Percentiles rank a stretch among this genome's conserved stretches.
Conservation (phyloP, 208 protist genomes). For the Crithidia brevicula region DNA sequence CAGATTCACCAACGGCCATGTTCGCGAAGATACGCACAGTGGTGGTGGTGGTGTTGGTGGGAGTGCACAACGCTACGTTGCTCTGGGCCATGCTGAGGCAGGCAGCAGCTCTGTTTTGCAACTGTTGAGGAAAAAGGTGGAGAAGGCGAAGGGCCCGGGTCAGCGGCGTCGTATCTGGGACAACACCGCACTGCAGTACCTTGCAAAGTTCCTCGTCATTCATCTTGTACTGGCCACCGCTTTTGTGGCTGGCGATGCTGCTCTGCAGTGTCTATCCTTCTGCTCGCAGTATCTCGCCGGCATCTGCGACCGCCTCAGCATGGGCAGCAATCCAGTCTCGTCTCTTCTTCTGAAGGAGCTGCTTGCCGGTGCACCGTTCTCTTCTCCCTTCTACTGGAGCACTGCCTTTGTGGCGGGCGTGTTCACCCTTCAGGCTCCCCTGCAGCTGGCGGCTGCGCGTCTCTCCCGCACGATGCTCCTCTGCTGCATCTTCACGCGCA, state of each 20-base stretch:
- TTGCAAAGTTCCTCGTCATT: conserved; percentile 8
- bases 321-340: neutral
- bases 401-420: neutral
- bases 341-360: neutral
- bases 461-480: conserved; percentile 18
- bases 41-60: neutral
- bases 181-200: neutral
- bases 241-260: conserved; percentile 15
- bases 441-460: conserved; percentile 3
- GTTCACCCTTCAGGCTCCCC: neutral
- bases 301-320: neutral
- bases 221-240: conserved; percentile 2
- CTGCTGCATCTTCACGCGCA: conserved; percentile 17
- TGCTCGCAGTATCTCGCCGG: neutral
- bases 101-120: conserved; percentile 4
- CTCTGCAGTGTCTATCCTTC: neutral
- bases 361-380: neutral
- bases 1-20: conserved; percentile 6
- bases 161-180: neutral
- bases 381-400: conserved; percentile 1
- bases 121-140: conserved; percentile 23
- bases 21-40: neutral
- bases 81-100: neutral
- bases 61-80: conserved; percentile 3
- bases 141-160: neutral